Conservation (phyloP, 345 rosid genomes). For the Gossypioides kirkii region DNA sequence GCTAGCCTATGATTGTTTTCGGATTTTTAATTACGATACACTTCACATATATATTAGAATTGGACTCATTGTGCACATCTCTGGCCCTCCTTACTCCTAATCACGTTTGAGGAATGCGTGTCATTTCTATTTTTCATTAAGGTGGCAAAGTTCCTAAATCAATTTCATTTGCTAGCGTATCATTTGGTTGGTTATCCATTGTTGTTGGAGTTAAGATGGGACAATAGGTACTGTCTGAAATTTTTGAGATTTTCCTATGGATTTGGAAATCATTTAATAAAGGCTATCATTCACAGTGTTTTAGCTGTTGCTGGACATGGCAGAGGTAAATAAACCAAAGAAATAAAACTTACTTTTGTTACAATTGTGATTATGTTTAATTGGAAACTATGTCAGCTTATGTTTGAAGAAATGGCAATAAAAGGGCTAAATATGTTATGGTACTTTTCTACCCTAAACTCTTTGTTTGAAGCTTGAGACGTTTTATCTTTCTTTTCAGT, state of each 20-base stretch:
- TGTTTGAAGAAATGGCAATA: not conserved
- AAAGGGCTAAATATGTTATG: not conserved
- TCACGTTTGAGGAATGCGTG: not conserved
- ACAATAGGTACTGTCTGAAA: not conserved
- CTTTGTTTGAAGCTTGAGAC: not conserved
- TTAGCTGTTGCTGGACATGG: not conserved
- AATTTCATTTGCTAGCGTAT: not conserved
- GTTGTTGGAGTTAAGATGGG: not conserved
- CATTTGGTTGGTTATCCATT: not conserved
- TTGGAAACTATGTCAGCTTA: not conserved
- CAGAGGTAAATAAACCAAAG: not conserved
- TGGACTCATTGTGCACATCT: not conserved
- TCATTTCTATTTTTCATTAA: not conserved
- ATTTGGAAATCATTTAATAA: conserved; percentile 1
- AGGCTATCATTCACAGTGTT: not conserved
- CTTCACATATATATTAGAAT: not conserved
- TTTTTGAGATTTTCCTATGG: not conserved
- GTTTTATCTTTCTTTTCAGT: not conserved
- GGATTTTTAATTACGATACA: not conserved
- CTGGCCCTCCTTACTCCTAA: not conserved
- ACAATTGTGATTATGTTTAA: not conserved
- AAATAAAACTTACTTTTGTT: not conserved
- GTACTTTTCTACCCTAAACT: not conserved
- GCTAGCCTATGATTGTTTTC: not conserved
- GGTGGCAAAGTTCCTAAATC: not conserved